A percentile compares a stretch with the other conserved stretches of the same genome.
phyloP scores from a whole-genome alignment of 2,329 filamentous ascomycete genomes.

The Ascochyta rabiei region DNA sequence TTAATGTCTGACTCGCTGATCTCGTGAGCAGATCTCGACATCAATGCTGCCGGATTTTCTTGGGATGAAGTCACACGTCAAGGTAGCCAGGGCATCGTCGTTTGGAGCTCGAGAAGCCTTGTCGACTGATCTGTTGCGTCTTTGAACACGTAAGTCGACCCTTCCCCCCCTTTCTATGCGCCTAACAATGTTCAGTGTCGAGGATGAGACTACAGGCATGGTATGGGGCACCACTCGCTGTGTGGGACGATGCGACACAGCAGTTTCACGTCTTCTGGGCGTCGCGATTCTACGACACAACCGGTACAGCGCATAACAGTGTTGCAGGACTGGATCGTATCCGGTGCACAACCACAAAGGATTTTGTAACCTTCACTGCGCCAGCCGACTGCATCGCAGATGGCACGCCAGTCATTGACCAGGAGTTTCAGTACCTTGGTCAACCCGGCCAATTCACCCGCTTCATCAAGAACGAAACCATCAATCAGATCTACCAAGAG shows the following conservation, averaged over 20 bases:
- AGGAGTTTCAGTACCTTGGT: slow-evolving; percentile 19
- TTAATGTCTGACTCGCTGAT: neutral
- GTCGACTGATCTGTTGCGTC: slow-evolving; percentile 15
- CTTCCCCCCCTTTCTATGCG: too few species aligned
- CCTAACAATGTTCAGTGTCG: slow-evolving; percentile 6
- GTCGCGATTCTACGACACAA: slow-evolving; percentile 23
- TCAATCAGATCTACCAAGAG: slow-evolving; percentile 19
- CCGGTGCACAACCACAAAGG: slow-evolving; percentile 17
- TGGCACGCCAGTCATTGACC: slow-evolving; percentile 16
- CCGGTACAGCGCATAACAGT: slow-evolving; percentile 13
- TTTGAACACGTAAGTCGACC: slow-evolving; percentile 6
- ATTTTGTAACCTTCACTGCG: slow-evolving; percentile 16
- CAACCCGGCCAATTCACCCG: slow-evolving; percentile 15
- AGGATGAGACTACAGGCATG: slow-evolving; percentile 19
- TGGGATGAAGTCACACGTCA: slow-evolving; percentile 17
- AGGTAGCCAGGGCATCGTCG: slow-evolving; percentile 14
- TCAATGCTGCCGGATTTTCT: slow-evolving; percentile 8
- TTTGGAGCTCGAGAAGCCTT: slow-evolving; percentile 18
- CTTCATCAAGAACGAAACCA: slow-evolving; percentile 17
- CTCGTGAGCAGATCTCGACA: neutral
- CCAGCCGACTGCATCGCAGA: slow-evolving; percentile 12
- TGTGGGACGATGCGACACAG: slow-evolving; percentile 3
- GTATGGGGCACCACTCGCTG: slow-evolving; percentile 13
- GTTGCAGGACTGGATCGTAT: slow-evolving; percentile 11
- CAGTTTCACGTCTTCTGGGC: slow-evolving; percentile 1